These are phyloP conservation scores for Pisolithus microcarpus DNA, from an alignment of 768 basidiomycete genomes.

Conservation along the genomic window DNA sequence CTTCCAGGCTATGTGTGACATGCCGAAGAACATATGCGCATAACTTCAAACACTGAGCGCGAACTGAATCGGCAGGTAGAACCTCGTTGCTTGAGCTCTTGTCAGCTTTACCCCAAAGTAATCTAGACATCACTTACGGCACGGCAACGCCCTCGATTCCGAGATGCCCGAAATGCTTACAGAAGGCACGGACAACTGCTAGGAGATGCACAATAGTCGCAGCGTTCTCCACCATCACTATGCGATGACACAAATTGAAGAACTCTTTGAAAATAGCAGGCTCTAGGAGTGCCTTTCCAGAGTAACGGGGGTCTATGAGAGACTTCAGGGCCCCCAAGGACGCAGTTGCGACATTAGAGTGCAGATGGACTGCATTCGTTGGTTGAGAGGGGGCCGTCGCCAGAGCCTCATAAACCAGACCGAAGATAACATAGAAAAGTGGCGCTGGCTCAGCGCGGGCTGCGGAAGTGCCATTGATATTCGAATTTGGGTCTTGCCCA, in stretches of 20 bases:
- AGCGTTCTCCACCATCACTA: slow-evolving; percentile 82
- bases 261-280: slow-evolving; percentile 86
- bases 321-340: slow-evolving; percentile 71
- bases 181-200: slow-evolving; percentile 58
- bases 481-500: slow-evolving; percentile 37
- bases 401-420: slow-evolving; percentile 88
- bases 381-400: slow-evolving; percentile 58
- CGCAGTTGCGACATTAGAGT: slow-evolving; percentile 46
- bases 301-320: slow-evolving; percentile 73
- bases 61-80: slow-evolving; percentile 24
- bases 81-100: slow-evolving; percentile 23
- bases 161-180: slow-evolving; percentile 30
- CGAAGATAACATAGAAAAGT: slow-evolving; percentile 87
- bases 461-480: slow-evolving; percentile 14
- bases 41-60: slow-evolving; percentile 71
- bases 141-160: slow-evolving; percentile 15
- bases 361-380: slow-evolving; percentile 34
- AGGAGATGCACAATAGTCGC: slow-evolving; percentile 64
- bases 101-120: not conserved
- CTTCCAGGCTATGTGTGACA: slow-evolving; percentile 50
- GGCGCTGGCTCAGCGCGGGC: slow-evolving; percentile 56
- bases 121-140: slow-evolving; percentile 10
- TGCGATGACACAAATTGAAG: slow-evolving; percentile 77
- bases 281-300: slow-evolving; percentile 75
- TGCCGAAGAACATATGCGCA: slow-evolving; percentile 76